Conservation (phyloP, 805 yeast genomes). For the Pichia ethanolica region DNA sequence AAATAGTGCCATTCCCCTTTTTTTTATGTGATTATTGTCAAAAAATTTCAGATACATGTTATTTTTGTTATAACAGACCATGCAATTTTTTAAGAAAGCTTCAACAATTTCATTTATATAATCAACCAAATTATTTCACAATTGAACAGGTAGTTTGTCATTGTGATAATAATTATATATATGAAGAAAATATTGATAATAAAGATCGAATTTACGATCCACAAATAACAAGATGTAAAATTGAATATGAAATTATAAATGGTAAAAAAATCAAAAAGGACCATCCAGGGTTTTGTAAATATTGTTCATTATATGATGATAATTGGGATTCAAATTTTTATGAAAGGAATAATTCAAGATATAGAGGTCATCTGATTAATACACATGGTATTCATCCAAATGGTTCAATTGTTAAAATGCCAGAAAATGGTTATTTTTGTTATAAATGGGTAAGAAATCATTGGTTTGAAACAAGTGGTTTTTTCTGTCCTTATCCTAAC, state of each 20-base stretch:
- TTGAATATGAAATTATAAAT: not conserved
- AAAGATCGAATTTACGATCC: constrained; percentile 4
- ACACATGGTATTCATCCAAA: constrained; percentile 14
- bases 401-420: constrained; percentile 4
- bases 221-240: constrained; percentile 6
- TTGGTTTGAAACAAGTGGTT: constrained; percentile 7
- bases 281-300: constrained; percentile 9
- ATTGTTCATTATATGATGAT: not conserved
- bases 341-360: constrained; percentile 13
- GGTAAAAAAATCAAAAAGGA: constrained; percentile 7
- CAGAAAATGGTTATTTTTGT: not conserved
- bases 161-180: constrained; percentile 1
- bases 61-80: constrained; percentile 3
- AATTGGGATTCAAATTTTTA: constrained; percentile 9
- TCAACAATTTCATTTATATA: constrained; percentile 2
- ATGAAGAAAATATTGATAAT: constrained; percentile 7
- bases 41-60: constrained; percentile 4
- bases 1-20: not conserved
- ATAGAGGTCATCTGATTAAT: constrained; percentile 14
- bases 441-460: constrained; percentile 11
- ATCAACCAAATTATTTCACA: not conserved
- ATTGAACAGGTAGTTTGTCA: constrained; percentile 1
- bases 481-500: constrained; percentile 7
- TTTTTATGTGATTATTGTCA: constrained; percentile 5
- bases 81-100: constrained; percentile 2